Evolutionary conservation across 495 filamentous ascomycete species (phyloP), one percentile per base, ranked within the genome.

Genomic region (Talaromyces borbonicus): DNA sequence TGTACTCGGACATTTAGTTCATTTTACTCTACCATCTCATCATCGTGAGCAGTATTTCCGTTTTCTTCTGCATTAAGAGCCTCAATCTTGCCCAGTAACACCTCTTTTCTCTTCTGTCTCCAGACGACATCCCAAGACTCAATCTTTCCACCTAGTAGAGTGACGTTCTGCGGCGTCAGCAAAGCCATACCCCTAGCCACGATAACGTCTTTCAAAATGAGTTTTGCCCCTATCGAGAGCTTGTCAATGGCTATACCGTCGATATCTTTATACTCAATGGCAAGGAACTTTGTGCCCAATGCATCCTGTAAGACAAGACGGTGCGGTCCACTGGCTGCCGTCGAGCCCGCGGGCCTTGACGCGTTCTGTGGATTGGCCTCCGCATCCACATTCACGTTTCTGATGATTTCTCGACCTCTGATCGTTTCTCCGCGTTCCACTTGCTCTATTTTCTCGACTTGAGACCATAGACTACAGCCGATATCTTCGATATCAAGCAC

Each of bases 401-500:
- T 74, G 12, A 98, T 78, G 18, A 96, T 77, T 61, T 96, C 86
- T 5, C 88, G 60, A 1, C 92, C 92, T 20, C 82, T 75, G 8
- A 81, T 85, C 27, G 74, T 77, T 61, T 97, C 92, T 2, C 90
- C 90, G 6, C 89, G 73, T 58, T 89, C 84, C 7, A 79, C 66
- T 35, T 84, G 79, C 60, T 98, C 92, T 19, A 97, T 71, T 16
- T 78, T 78, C 54, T 96, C 90, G 30, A 95, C 76, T 54, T 94
- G 85, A 53, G 83, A 80, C 84, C 88, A 90, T 16, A 81, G 71
- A 53, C 81, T 85, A 11, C 73, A 74, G 11, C 79, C 74, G 31
- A 97, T 69, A 55, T 95, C 89, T 54, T 90, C 84, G 14, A 96
- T 73, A 37, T 87, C 87, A 0, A 94, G 61, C 0, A 96, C 78